Evolutionary conservation across 1,284 basidiomycete genomes (phyloP).

Genomic region (Heterobasidion occidentale): DNA sequence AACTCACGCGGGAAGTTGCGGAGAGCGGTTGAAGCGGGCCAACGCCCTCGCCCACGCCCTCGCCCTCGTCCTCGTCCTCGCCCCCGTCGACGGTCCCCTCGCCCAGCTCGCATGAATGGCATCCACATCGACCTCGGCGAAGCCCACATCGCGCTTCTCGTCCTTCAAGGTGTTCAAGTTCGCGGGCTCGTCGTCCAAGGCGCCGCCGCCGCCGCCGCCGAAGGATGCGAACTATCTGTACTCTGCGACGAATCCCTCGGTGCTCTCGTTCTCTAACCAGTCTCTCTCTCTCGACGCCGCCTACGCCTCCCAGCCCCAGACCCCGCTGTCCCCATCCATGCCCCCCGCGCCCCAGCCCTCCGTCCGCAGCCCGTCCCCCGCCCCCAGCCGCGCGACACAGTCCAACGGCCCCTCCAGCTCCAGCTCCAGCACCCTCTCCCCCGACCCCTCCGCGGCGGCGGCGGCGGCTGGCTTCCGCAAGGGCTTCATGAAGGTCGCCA

Average conservation of each 20-base stretch:
- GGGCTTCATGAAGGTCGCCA: slow-evolving; percentile 40
- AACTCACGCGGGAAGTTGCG: too few relatives aligned
- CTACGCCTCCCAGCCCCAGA: slow-evolving; percentile 28
- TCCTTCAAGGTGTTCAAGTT: slow-evolving; percentile 55
- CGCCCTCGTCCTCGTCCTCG: not conserved
- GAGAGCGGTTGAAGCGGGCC: too few relatives aligned
- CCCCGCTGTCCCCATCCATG: slow-evolving; percentile 29
- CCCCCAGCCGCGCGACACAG: slow-evolving; percentile 22
- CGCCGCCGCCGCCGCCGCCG: slow-evolving; percentile 55
- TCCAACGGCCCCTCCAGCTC: slow-evolving; percentile 11
- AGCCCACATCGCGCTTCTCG: slow-evolving; percentile 46
- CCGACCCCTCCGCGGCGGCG: slow-evolving; percentile 19
- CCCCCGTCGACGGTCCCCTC: not conserved
- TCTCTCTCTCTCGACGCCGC: slow-evolving; percentile 26
- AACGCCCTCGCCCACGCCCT: not conserved
- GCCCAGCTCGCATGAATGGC: slow-evolving; percentile 14
- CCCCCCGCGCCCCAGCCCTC: slow-evolving; percentile 25
- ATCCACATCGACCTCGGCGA: slow-evolving; percentile 17
- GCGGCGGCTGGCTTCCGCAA: slow-evolving; percentile 29
- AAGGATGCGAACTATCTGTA: slow-evolving; percentile 53
- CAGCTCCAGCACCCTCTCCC: too few relatives aligned
- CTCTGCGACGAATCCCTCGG: slow-evolving; percentile 31
- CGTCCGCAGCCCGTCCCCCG: slow-evolving; percentile 22
- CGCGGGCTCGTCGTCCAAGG: slow-evolving; percentile 13
- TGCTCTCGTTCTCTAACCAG: slow-evolving; percentile 36